A percentile compares a stretch with the other conserved stretches of the same genome.
phyloP scores from a whole-genome alignment of 2,329 filamentous ascomycete species.

The Hirsutella minnesotensis region DNA sequence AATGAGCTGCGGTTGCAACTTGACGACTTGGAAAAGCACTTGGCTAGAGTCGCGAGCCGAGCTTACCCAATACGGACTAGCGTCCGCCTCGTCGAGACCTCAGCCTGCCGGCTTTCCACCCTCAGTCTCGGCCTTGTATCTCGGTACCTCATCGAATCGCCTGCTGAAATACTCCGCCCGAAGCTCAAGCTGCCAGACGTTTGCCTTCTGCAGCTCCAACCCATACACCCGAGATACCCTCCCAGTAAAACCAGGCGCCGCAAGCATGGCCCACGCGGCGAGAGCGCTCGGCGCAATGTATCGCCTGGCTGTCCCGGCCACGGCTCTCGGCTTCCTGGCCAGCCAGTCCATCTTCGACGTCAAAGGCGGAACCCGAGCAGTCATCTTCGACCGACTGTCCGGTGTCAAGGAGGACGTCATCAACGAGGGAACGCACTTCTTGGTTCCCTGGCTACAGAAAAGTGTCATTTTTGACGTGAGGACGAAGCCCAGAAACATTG shows the following conservation, averaged over 20 bases:
- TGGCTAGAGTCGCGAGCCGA: conserved; percentile 3
- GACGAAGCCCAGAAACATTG: conserved; percentile 94
- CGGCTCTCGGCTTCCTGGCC: conserved; percentile 53
- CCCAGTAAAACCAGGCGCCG: neutral
- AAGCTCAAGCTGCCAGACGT: neutral
- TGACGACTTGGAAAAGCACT: conserved; percentile 10
- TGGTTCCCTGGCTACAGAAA: conserved; percentile 90
- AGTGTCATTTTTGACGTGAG: conserved; percentile 94
- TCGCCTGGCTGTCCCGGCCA: conserved; percentile 60
- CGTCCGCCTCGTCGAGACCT: neutral
- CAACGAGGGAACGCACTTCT: conserved; percentile 94
- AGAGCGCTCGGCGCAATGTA: conserved; percentile 50
- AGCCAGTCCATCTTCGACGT: conserved; percentile 92
- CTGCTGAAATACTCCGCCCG: neutral
- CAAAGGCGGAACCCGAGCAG: conserved; percentile 82
- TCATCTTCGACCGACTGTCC: conserved; percentile 90
- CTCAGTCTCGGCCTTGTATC: no score
- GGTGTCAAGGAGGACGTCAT: conserved; percentile 89
- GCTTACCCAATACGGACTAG: conserved; percentile 16
- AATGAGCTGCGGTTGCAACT: conserved; percentile 5
- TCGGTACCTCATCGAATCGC: no score
- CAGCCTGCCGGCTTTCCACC: neutral
- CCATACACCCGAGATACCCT: neutral
- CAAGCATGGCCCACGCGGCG: conserved; percentile 38
- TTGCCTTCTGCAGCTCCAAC: neutral